Evolutionary conservation across 1,284 basidiomycete genomes (phyloP), one percentile per base, ranked within the genome.

Genomic region (Chiua sp.): DNA sequence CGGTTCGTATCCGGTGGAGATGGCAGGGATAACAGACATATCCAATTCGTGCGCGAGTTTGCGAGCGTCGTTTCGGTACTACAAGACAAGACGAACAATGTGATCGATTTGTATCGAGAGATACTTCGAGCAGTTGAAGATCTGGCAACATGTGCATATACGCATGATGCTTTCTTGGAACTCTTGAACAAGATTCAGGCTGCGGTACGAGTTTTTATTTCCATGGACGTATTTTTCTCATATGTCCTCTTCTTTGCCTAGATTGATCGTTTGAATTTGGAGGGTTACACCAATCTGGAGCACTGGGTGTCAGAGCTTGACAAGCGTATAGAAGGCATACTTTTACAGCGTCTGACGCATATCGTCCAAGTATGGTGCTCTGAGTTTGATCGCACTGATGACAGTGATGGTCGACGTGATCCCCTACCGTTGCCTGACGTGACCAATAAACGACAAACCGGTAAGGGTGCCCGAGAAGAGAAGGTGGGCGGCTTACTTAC

Each of bases 261-360:
- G 88, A 94, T 98, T 64, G 98, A 99, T 77, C 87, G 91, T 55
- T 83, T 99, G 65, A 98, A 98, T 72, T 78, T 99, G 64, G 96
- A 98, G 72, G 96, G 97, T 13, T 99, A 97, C 71, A 94, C 96
- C 8, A 99, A 99, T 70, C 85, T 99, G n/a, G 96, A 98, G 61
- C 87, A 94, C 55, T 99, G 96, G 96, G 94, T 98, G 0, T 86
- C 89, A 0, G 88, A 93, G 57, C 84, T 99, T 13, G 96, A 98
- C 72, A 84, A 87, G 65, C 87, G 89, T 62, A 96, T 98, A 70
- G 95, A 98, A 70, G 79, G 75, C 2, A 92, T 94, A 48, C 80
- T 99, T 1, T 78, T 92, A n/a, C 85, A 87, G 60, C 87, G 98
- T 15, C 77, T 99, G 32, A 81, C 82, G 5, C 84, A 90, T 37